phyloP scores from a whole-genome alignment of 164 flowering plant genomes.

The Tinospora cordifolia region DNA sequence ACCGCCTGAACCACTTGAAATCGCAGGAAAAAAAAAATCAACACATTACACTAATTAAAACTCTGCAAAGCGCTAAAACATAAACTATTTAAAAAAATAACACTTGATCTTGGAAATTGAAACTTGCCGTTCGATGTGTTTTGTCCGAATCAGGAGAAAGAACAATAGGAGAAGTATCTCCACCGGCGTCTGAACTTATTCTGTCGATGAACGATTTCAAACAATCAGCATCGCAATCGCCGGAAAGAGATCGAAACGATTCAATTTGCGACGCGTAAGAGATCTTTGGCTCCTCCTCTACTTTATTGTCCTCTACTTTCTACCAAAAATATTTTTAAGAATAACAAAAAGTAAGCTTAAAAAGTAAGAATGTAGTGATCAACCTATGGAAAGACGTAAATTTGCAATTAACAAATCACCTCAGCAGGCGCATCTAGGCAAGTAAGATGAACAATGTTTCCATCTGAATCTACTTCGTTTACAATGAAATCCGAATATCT shows the following conservation, averaged over 20 bases:
- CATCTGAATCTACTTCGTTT: slow-evolving; percentile 85
- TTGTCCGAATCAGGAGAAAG: slow-evolving; percentile 81
- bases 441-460: slow-evolving; percentile 73
- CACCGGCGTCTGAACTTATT: slow-evolving; percentile 33
- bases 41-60: background rate
- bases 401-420: slow-evolving; percentile 29
- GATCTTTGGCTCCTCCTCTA: slow-evolving; percentile 20
- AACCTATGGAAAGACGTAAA: background rate
- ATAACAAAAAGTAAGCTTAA: background rate
- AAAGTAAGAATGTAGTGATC: background rate
- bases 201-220: slow-evolving; percentile 48
- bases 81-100: slow-evolving; percentile 4
- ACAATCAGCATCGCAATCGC: slow-evolving; percentile 53
- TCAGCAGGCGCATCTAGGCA: slow-evolving; percentile 62
- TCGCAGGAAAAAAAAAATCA: background rate
- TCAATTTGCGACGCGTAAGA: slow-evolving; percentile 48
- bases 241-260: slow-evolving; percentile 53
- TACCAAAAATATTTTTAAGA: too few species aligned
- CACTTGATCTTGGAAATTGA: background rate
- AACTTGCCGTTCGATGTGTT: slow-evolving; percentile 73
- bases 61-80: too few species aligned
- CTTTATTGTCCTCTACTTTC: slow-evolving; percentile 25
- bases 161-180: slow-evolving; percentile 41
- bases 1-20: slow-evolving; percentile 46
- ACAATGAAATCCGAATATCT: slow-evolving; percentile 95